Evolutionary conservation across 768 basidiomycete genomes (phyloP).

Genomic region (Leucosporidium creatinivorum): DNA sequence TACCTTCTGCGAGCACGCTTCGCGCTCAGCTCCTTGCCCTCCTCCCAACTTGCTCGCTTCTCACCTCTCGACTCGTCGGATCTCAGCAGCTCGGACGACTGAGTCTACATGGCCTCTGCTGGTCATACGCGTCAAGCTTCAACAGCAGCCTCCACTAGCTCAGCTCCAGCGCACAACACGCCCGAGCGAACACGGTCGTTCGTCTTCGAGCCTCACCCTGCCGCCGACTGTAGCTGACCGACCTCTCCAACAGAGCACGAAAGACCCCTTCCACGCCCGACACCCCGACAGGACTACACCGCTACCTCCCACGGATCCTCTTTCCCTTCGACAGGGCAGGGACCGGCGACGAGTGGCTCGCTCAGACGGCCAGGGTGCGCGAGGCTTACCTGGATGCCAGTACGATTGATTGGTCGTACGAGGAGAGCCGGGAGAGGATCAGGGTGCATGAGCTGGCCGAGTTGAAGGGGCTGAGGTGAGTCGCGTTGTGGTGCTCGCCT

Average conservation of each 20-base stretch:
- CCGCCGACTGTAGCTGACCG: background rate
- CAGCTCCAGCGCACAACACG: too few relatives aligned
- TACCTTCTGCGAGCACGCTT: too few relatives aligned
- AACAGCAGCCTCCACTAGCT: too few relatives aligned
- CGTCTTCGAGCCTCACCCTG: background rate
- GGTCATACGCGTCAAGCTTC: too few relatives aligned
- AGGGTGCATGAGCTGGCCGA: background rate
- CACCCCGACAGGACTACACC: background rate
- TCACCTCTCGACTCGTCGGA: too few relatives aligned
- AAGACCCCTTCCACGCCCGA: background rate
- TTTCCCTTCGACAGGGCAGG: background rate
- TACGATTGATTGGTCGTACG: constrained; percentile 3
- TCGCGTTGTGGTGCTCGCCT: background rate
- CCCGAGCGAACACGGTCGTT: too few relatives aligned
- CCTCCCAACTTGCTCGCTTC: too few relatives aligned
- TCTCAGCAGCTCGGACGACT: too few relatives aligned
- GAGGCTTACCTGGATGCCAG: background rate
- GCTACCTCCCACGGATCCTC: background rate
- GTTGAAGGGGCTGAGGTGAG: background rate
- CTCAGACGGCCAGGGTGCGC: background rate
- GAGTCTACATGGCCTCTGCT: too few relatives aligned
- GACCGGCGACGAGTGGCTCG: background rate
- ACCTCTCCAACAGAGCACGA: background rate
- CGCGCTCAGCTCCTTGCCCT: too few relatives aligned
- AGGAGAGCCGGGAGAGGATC: background rate